Base-by-base conservation (phyloP, 371 early-diverging fungal species). In the Mucor piriformis region DNA sequence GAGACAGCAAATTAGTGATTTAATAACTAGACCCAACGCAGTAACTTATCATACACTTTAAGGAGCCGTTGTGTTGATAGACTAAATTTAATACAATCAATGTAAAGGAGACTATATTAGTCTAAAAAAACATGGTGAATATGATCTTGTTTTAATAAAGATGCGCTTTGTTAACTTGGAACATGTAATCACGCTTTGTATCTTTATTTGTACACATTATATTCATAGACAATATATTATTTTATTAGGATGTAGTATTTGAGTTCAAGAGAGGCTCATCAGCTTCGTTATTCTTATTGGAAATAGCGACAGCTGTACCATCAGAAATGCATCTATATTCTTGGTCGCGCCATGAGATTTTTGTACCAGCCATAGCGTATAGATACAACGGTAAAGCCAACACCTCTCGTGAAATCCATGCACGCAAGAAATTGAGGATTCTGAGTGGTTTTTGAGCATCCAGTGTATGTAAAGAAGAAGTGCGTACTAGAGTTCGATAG, bases 271-370 rank as follows among this genome's bases (percentile, higher is more conserved):
- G 29, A 29, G 29, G 29, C 29, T 29, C 29, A 1, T 6, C 29
- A 29, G 29, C 29, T 29, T 29, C 29, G n/a, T n/a, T n/a, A 29
- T 29, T 29, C 29, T 29, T 29, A 29, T 42, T 18, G 10, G 42
- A 37, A 10, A 72, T 54, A 10, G 73, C 68, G 21, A 77, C 61
- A 15, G 85, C 89, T 0, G 87, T 85, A 1, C 88, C 86, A 59
- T 85, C 85, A 3, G 76, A 67, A 33, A 72, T 50, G 46, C 90
- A 69, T 49, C 68, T 47, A 50, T 83, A 91, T 3, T 72, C 62
- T 53, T 78, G 81, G 24, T 89, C 94, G 10, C 98, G 86, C 98
- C 98, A 97, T 16, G 83, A 82, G 12, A 96, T 91, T 7, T 83
- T 84, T 50, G 85, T 87, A 5, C 96, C 97, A 4, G 69, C 69